A percentile compares a stretch with the other conserved stretches of the same genome.
Conservation (phyloP, 495 filamentous ascomycete species). For the Lophium mytilinum region DNA sequence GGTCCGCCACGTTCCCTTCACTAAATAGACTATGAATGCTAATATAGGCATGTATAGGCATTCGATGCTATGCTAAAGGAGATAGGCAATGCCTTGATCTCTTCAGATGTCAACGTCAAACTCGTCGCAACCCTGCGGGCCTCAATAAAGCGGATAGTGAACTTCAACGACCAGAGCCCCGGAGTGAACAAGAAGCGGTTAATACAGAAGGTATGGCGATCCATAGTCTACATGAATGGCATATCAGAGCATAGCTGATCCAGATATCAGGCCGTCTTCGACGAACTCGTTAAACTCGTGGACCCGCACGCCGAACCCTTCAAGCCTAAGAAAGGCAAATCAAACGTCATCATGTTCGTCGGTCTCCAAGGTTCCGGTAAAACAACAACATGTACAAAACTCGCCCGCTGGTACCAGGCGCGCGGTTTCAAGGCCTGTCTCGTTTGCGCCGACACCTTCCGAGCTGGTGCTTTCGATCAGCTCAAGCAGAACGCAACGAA, state of each 20-base stretch:
- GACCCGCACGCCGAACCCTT: conserved; percentile 94
- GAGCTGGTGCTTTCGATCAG: conserved; percentile 96
- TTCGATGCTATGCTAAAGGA: conserved; percentile 98
- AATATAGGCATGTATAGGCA: conserved; percentile 48
- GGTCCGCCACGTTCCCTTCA: conserved; percentile 39
- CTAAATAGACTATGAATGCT: not conserved
- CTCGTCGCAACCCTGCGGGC: conserved; percentile 90
- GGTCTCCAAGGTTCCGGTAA: conserved; percentile 95
- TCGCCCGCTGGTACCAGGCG: conserved; percentile 89
- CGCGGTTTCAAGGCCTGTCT: conserved; percentile 90
- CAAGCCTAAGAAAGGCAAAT: conserved; percentile 91
- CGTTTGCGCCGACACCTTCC: conserved; percentile 97
- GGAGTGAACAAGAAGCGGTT: conserved; percentile 94
- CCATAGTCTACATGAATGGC: too few species aligned
- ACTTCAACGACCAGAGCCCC: conserved; percentile 82
- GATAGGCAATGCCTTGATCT: conserved; percentile 85
- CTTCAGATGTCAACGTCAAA: conserved; percentile 92
- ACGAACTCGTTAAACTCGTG: conserved; percentile 90
- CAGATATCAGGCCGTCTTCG: conserved; percentile 66
- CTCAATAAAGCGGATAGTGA: conserved; percentile 82
- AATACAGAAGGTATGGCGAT: conserved; percentile 63
- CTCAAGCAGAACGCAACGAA: conserved; percentile 98
- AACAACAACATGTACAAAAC: conserved; percentile 96
- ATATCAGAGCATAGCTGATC: not conserved
- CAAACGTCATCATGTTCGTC: conserved; percentile 99